phyloP scores from a whole-genome alignment of 129 eudicot genomes.

The Heracleum sosnowskyi region DNA sequence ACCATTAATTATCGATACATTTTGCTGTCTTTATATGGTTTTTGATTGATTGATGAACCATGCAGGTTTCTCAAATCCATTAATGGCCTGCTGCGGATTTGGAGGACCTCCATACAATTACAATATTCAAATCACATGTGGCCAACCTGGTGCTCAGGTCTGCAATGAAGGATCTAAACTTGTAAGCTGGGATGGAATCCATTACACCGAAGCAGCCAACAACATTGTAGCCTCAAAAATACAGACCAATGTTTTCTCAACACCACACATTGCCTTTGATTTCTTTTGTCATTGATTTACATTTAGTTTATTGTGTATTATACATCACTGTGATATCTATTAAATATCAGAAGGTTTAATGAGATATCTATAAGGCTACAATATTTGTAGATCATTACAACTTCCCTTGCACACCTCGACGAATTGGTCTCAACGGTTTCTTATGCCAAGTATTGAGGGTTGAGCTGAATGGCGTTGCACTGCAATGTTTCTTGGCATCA shows the following conservation, averaged over 20 bases:
- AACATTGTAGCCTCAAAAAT: slow-evolving; percentile 56
- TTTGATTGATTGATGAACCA: not conserved
- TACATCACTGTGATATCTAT: not conserved
- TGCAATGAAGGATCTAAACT: slow-evolving; percentile 50
- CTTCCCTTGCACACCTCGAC: too few species aligned
- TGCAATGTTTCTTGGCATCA: too few species aligned
- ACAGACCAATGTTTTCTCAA: slow-evolving; percentile 55
- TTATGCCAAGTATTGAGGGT: too few species aligned
- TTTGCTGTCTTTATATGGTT: not conserved
- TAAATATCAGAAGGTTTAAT: not conserved
- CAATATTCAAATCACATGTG: slow-evolving; percentile 52
- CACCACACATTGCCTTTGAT: slow-evolving; percentile 48
- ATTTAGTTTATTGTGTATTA: not conserved
- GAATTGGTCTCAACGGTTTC: too few species aligned
- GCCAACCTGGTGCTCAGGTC: slow-evolving; percentile 47
- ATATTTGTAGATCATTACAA: too few species aligned
- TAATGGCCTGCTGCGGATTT: slow-evolving; percentile 85
- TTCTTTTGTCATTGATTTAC: slow-evolving; percentile 50
- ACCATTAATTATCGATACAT: not conserved
- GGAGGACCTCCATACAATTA: slow-evolving; percentile 97
- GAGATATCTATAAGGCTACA: too few species aligned
- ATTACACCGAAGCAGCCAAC: slow-evolving; percentile 85
- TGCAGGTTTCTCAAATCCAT: slow-evolving; percentile 65
- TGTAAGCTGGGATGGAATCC: slow-evolving; percentile 84
- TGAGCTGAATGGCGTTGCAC: too few species aligned